These are phyloP conservation scores for Podaxis rugospora DNA, from an alignment of 768 basidiomycete species.

Conservation along the genomic window DNA sequence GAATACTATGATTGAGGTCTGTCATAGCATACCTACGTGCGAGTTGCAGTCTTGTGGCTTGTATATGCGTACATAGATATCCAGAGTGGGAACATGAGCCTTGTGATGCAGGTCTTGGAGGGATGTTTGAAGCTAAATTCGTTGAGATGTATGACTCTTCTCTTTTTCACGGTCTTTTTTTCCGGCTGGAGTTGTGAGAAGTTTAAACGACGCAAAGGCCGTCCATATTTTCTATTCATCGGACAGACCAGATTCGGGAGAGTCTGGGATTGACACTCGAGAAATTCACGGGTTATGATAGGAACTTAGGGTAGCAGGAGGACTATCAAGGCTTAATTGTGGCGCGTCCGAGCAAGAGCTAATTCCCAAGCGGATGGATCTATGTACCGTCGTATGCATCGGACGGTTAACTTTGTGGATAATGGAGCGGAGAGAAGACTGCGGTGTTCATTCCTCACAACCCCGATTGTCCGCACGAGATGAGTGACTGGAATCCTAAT, in stretches of 20 bases:
- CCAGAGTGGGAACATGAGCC: background rate
- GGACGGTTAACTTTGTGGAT: background rate
- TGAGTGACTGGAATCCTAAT: slow-evolving; percentile 1
- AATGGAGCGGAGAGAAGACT: background rate
- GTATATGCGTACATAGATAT: background rate
- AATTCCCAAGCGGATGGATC: background rate
- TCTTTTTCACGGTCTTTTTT: slow-evolving; percentile 4
- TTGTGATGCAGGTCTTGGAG: background rate
- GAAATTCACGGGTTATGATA: background rate
- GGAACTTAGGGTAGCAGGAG: background rate
- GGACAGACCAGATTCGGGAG: background rate
- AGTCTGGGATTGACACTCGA: background rate
- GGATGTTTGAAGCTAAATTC: background rate
- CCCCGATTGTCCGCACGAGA: background rate
- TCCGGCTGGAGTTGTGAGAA: background rate
- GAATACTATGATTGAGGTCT: background rate
- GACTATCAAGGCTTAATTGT: background rate
- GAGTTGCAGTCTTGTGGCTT: background rate
- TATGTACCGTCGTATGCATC: background rate
- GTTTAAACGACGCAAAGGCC: background rate
- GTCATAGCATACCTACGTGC: background rate
- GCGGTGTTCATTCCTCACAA: background rate
- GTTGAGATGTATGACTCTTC: background rate
- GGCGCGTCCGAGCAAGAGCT: background rate
- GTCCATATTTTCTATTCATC: background rate